Percentiles rank a stretch among this genome's conserved stretches.
Evolutionary conservation across 139 green algal genomes (phyloP).

Genomic region (Chlamydomonas sphaeroides): DNA sequence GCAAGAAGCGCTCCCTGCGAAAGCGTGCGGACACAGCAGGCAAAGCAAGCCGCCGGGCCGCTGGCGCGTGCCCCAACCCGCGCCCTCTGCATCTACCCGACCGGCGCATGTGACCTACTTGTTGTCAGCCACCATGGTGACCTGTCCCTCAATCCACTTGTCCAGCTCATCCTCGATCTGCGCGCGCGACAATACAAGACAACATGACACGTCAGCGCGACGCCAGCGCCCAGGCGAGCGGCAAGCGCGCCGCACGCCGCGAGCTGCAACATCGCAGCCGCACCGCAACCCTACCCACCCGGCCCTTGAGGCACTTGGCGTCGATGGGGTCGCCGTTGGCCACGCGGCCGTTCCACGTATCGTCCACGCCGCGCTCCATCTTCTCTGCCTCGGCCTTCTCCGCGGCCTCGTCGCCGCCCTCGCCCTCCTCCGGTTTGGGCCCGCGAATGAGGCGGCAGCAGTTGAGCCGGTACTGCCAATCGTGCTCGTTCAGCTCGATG

Average conservation of each 20-base stretch:
- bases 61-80: too few species aligned
- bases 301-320: slow-evolving; percentile 60
- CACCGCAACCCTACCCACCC: slow-evolving; percentile 24
- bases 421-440: slow-evolving; percentile 41
- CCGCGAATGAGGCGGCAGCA: slow-evolving; percentile 39
- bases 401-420: slow-evolving; percentile 6
- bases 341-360: slow-evolving; percentile 65
- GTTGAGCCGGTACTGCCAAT: slow-evolving; percentile 33
- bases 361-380: slow-evolving; percentile 58
- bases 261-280: too few species aligned
- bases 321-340: slow-evolving; percentile 69
- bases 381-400: slow-evolving; percentile 39
- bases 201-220: too few species aligned
- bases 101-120: too few species aligned
- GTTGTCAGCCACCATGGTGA: slow-evolving; percentile 78
- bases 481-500: slow-evolving; percentile 40
- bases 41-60: too few species aligned
- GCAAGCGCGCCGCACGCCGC: too few species aligned
- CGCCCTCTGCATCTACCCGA: too few species aligned
- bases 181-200: too few species aligned
- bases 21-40: too few species aligned
- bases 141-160: slow-evolving; percentile 76
- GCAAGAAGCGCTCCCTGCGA: too few species aligned
- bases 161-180: slow-evolving; percentile 71
- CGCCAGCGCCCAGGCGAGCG: too few species aligned